Percentiles rank a stretch among this genome's conserved stretches.
These are phyloP conservation scores for Herpetomonas tarakana DNA, from an alignment of 208 protist species.

Conservation along the genomic window DNA sequence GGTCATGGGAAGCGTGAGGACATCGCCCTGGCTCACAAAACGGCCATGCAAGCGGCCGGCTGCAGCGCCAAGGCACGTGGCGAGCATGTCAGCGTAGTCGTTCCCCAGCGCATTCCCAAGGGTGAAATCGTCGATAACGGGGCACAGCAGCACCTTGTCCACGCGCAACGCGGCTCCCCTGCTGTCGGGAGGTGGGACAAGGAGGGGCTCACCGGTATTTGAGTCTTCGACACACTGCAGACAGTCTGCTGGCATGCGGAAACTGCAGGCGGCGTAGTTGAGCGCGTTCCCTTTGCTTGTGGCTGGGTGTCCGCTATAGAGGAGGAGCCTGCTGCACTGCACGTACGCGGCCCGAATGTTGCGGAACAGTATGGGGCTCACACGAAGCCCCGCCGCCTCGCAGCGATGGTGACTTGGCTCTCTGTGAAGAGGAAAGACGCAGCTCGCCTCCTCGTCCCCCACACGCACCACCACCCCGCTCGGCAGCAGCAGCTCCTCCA, in stretches of 20 bases:
- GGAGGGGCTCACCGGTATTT: background rate
- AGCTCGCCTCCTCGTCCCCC: constrained; percentile 25
- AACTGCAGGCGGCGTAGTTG: background rate
- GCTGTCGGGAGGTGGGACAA: background rate
- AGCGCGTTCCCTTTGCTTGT: background rate
- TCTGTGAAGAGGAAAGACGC: constrained; percentile 17
- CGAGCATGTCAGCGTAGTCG: constrained; percentile 39
- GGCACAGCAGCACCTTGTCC: constrained; percentile 26
- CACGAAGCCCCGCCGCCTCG: constrained; percentile 11
- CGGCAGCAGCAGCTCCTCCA: constrained; percentile 28
- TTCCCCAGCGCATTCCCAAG: constrained; percentile 56
- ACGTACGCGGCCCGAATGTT: constrained; percentile 64
- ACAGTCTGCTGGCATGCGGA: constrained; percentile 22
- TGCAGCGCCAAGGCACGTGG: constrained; percentile 24
- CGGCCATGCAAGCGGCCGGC: constrained; percentile 34
- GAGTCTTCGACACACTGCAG: constrained; percentile 23
- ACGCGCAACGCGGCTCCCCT: background rate
- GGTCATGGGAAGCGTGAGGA: constrained; percentile 36
- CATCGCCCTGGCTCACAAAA: constrained; percentile 64
- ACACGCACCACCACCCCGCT: constrained; percentile 31
- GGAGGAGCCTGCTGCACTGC: too few relatives aligned
- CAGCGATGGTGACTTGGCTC: background rate
- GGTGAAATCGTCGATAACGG: constrained; percentile 47
- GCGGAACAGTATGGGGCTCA: constrained; percentile 50
- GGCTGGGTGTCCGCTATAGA: too few relatives aligned